Evolutionary conservation across 176 grass and related monocot species (phyloP), one percentile per base, ranked within the genome.

Genomic region (Tillandsia fasciculata): DNA sequence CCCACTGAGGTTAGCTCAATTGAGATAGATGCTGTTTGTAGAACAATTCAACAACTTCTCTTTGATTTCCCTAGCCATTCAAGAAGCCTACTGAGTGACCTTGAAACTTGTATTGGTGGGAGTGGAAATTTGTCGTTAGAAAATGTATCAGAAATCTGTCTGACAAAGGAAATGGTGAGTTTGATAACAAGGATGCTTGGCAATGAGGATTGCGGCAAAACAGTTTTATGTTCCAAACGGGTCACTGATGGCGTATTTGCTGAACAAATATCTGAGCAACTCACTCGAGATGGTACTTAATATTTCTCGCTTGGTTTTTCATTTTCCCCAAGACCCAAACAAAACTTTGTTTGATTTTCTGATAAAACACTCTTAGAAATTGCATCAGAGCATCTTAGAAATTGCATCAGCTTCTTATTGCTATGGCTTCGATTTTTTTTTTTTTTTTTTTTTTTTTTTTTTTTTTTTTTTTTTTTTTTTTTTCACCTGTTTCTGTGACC

Each of bases 201-300:
- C 64, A 72, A 65, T 69, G 81, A 79, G 65, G 69, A 83, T 52
- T 72, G 58, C 11, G 50, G 65, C 61, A 49, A 51, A 67, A 42
- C 28, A 48, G 66, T 76, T 82, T 24, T 70, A 28, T 66, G 54
- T 49, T 54, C 67, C 51, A 48, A 42, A 48, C 67, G 73, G 70
- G 64, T 63, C n/a, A 50, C 29, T 56, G 71, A 70, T 63, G 75
- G 71, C 48, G 52, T 72, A 51, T 84, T 79, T 79, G 76, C 53
- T 49, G 82, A 84, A 78, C 82, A 84, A 68, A 72, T 84, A 64
- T 84, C 76, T 5, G 82, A 84, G 59, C 82, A 79, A 66, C 65
- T 84, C 48, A 63, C 53, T 79, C 71, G 82, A 50, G 82, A 84
- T 74, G 82, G 82, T 84, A 84, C 17, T 49, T 57, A 71, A 70